A percentile compares a stretch with the other conserved stretches of the same genome.
Conservation (phyloP, 257 asterid genomes). For the Schizonepeta tenuifolia region DNA sequence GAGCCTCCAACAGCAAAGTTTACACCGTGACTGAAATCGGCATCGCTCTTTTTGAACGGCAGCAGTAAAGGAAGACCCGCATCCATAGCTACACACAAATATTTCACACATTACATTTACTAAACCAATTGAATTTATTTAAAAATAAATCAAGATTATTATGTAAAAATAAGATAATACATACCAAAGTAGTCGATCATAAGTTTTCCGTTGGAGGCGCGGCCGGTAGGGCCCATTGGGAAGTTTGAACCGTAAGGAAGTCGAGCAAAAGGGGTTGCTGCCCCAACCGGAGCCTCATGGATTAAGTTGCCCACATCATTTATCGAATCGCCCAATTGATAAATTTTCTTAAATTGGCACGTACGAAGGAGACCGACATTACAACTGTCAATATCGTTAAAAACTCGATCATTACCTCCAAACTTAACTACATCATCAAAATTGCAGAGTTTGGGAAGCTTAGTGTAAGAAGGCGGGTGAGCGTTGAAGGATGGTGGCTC, state of each 20-base stretch:
- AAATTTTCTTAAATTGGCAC: background rate
- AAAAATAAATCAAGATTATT: too few relatives aligned
- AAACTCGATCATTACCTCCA: background rate
- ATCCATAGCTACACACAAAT: too few relatives aligned
- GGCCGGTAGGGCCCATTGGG: constrained; percentile 29
- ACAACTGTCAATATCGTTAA: background rate
- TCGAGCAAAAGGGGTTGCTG: background rate
- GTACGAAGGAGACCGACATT: background rate
- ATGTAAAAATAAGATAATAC: too few relatives aligned
- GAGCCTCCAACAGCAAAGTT: background rate
- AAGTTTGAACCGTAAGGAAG: background rate
- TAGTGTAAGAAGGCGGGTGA: background rate
- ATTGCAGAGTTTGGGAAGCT: background rate
- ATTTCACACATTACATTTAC: too few relatives aligned
- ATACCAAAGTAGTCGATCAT: background rate
- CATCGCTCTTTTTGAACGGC: background rate
- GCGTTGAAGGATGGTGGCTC: background rate
- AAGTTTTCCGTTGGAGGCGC: background rate
- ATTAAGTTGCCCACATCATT: background rate
- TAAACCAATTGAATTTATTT: too few relatives aligned
- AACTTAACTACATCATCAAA: background rate
- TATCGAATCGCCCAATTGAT: background rate
- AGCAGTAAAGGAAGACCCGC: too few relatives aligned
- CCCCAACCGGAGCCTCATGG: background rate
- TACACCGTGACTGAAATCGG: background rate